Percentiles rank a stretch among this genome's conserved stretches.
phyloP scores from a whole-genome alignment of 164 flowering plant genomes.

The Houttuynia cordata region DNA sequence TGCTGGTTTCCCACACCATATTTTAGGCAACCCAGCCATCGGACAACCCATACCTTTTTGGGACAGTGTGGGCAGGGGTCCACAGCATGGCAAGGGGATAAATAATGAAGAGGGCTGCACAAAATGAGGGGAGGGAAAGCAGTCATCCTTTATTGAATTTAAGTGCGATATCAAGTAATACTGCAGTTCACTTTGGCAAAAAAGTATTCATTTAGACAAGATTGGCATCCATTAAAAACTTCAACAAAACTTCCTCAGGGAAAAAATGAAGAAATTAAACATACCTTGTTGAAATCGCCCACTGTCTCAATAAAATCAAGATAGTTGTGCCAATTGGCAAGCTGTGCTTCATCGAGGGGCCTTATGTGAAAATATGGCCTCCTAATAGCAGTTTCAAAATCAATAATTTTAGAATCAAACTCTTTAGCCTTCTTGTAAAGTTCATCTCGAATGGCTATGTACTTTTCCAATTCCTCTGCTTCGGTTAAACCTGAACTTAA shows the following conservation, averaged over 20 bases:
- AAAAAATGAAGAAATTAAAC: background rate
- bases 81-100: too few relatives aligned
- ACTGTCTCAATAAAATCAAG: slow-evolving; percentile 86
- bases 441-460: slow-evolving; percentile 84
- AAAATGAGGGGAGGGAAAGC: too few relatives aligned
- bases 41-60: too few relatives aligned
- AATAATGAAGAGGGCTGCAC: too few relatives aligned
- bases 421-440: slow-evolving; percentile 95
- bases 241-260: too few relatives aligned
- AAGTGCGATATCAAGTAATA: slow-evolving; percentile 23
- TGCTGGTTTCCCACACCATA: too few relatives aligned
- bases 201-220: background rate
- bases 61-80: too few relatives aligned
- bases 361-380: slow-evolving; percentile 98
- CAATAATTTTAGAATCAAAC: slow-evolving; percentile 92
- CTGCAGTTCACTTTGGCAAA: background rate
- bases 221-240: background rate
- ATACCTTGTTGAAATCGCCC: slow-evolving; percentile 87
- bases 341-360: slow-evolving; percentile 78
- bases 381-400: slow-evolving; percentile 92
- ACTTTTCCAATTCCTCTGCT: slow-evolving; percentile 93
- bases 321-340: slow-evolving; percentile 95
- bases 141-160: too few relatives aligned
- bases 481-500: slow-evolving; percentile 69
- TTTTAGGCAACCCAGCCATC: too few relatives aligned